These are phyloP conservation scores for Amanita rimosa DNA, from an alignment of 768 basidiomycete genomes.

Conservation along the genomic window DNA sequence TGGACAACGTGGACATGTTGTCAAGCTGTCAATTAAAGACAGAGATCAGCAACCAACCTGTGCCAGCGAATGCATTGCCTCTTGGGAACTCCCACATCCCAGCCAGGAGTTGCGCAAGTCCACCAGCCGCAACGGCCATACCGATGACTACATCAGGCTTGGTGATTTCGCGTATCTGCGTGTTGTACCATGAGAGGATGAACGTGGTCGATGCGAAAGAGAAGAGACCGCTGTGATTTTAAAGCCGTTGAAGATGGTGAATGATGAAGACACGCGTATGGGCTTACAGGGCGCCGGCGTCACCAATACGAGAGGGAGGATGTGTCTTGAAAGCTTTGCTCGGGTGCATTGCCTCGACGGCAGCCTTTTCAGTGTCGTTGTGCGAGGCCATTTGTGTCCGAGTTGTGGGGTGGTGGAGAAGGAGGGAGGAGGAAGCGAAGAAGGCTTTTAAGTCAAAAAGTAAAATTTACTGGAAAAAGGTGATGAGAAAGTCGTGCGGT, in stretches of 20 bases:
- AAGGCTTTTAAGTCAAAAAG: too few species aligned
- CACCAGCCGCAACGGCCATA: conserved; percentile 80
- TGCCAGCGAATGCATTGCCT: conserved; percentile 62
- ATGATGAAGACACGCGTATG: background rate
- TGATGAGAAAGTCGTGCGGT: too few species aligned
- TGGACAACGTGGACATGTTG: too few species aligned
- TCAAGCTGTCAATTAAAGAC: conserved; percentile 26
- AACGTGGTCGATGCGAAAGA: conserved; percentile 80
- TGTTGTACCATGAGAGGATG: conserved; percentile 68
- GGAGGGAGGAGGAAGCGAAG: too few species aligned
- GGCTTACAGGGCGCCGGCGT: conserved; percentile 48
- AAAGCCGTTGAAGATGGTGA: background rate
- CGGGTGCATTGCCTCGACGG: background rate
- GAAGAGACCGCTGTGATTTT: conserved; percentile 49
- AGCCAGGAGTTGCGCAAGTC: conserved; percentile 75
- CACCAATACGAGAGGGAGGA: conserved; percentile 19
- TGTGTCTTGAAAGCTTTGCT: background rate
- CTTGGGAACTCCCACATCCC: conserved; percentile 83
- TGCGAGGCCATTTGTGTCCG: background rate
- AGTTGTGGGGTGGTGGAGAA: background rate
- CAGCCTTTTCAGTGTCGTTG: background rate
- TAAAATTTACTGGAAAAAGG: too few species aligned
- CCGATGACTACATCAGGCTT: conserved; percentile 68
- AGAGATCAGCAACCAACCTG: conserved; percentile 47
- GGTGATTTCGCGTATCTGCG: conserved; percentile 37